Percentiles rank a stretch among this genome's conserved stretches.
Conservation (phyloP, 1,284 basidiomycete genomes). For the Termitomyces sp. region DNA sequence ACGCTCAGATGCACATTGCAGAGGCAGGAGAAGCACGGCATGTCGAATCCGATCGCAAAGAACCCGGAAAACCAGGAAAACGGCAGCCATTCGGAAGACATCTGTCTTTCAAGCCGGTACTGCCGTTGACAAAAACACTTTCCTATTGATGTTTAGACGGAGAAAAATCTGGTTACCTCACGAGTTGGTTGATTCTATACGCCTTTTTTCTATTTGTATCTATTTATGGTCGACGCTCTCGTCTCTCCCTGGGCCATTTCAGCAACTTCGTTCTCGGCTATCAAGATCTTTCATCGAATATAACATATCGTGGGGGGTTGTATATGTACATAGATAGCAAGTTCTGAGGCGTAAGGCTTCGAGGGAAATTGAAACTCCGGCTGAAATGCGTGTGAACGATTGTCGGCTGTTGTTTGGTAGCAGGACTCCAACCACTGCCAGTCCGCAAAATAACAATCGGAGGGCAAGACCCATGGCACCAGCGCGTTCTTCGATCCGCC, state of each 20-base stretch:
- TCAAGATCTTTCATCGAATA: neutral
- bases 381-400: constrained; percentile 18
- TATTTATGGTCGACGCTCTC: neutral
- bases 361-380: constrained; percentile 15
- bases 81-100: neutral
- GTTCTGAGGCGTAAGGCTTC: neutral
- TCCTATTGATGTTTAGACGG: neutral
- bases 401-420: constrained; percentile 13
- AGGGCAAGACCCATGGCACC: constrained; percentile 74
- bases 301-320: neutral
- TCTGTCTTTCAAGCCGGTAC: neutral
- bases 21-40: neutral
- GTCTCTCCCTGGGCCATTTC: neutral
- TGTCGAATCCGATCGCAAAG: neutral
- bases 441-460: constrained; percentile 28
- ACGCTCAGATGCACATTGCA: neutral
- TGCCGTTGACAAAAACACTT: neutral
- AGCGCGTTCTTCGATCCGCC: constrained; percentile 50
- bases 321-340: neutral
- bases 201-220: neutral
- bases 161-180: neutral
- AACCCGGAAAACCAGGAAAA: neutral
- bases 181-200: no score
- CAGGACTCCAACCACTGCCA: constrained; percentile 40
- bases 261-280: neutral